A percentile compares a stretch with the other conserved stretches of the same genome.
Evolutionary conservation across 2,329 filamentous ascomycete species (phyloP).

Genomic region (Trichoderma aggressivum): DNA sequence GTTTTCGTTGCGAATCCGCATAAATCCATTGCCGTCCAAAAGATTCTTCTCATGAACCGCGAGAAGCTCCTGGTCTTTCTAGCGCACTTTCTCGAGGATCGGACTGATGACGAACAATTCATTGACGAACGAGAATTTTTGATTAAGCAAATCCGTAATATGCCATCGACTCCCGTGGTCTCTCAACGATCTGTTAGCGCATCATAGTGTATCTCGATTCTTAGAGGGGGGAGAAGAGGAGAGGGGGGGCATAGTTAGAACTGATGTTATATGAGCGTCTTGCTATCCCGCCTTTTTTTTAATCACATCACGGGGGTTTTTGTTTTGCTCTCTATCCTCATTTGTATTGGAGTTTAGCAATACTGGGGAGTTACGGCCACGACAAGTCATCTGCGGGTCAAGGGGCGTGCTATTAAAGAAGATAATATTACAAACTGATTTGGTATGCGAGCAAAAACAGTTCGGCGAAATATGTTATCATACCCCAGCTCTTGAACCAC

Average conservation of each 20-base stretch:
- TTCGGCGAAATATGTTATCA: background rate
- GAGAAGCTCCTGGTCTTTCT: slow-evolving; percentile 87
- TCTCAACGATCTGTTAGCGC: slow-evolving; percentile 41
- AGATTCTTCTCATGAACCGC: slow-evolving; percentile 93
- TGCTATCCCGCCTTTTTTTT: background rate
- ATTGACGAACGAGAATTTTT: slow-evolving; percentile 97
- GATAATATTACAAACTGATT: slow-evolving; percentile 10
- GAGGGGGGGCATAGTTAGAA: slow-evolving; percentile 6
- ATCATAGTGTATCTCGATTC: slow-evolving; percentile 6
- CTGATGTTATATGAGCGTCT: slow-evolving; percentile 2
- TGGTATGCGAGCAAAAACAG: background rate
- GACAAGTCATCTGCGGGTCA: background rate
- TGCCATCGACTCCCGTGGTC: slow-evolving; percentile 57
- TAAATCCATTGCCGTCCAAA: slow-evolving; percentile 93
- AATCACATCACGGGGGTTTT: background rate
- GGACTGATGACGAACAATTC: slow-evolving; percentile 97
- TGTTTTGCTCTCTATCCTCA: background rate
- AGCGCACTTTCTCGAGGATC: slow-evolving; percentile 86
- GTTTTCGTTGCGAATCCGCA: slow-evolving; percentile 98
- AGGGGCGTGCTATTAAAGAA: slow-evolving; percentile 3
- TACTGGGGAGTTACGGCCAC: slow-evolving; percentile 6
- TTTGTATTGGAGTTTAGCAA: slow-evolving; percentile 6
- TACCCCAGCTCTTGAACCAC: background rate
- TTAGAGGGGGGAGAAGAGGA: background rate
- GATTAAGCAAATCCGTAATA: slow-evolving; percentile 83